Evolutionary conservation across 129 eudicot species (phyloP).

Genomic region (Escallonia herrerae): DNA sequence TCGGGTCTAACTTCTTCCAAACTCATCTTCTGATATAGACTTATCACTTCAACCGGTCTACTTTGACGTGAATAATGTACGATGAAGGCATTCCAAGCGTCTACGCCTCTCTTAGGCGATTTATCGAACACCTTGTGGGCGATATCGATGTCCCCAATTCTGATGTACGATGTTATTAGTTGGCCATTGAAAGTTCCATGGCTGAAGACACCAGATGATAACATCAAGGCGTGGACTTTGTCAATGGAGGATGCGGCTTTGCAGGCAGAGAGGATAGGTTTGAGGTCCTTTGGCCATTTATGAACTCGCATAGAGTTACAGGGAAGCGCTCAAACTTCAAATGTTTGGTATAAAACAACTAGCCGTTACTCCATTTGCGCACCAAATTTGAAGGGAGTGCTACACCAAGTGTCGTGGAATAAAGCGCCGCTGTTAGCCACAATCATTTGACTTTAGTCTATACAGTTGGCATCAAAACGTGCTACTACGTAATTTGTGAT

Average conservation of each 20-base stretch:
- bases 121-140: conserved; percentile 69
- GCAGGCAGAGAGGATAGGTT: conserved; percentile 27
- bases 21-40: conserved; percentile 36
- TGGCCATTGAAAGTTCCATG: no score
- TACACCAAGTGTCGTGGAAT: no score
- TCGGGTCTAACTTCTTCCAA: conserved; percentile 50
- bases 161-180: conserved; percentile 52
- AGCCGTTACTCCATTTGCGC: not conserved
- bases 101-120: conserved; percentile 48
- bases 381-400: not conserved
- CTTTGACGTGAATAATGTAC: conserved; percentile 38
- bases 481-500: no score
- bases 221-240: conserved; percentile 50
- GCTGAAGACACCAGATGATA: no score
- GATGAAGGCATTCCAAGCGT: conserved; percentile 69
- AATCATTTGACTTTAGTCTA: no score
- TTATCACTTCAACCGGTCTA: conserved; percentile 36
- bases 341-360: not conserved
- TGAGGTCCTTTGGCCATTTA: conserved; percentile 30
- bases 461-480: no score
- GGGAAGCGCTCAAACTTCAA: not conserved
- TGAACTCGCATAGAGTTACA: conserved; percentile 2
- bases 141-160: conserved; percentile 32
- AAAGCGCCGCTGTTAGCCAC: no score
- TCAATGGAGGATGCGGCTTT: conserved; percentile 37